These are phyloP conservation scores for Irpex sp. DNA, from an alignment of 1,284 basidiomycete species.

Conservation along the genomic window DNA sequence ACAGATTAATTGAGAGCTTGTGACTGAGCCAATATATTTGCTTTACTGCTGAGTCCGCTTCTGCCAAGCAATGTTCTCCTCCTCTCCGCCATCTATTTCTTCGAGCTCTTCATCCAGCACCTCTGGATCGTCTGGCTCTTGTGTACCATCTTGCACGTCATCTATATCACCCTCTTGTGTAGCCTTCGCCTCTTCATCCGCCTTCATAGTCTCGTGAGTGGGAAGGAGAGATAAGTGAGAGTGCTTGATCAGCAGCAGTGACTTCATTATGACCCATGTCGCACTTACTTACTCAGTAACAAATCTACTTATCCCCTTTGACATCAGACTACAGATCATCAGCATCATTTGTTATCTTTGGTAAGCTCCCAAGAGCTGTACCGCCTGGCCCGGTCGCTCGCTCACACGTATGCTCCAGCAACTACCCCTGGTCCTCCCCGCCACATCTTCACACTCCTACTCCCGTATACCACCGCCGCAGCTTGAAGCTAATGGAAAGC, in stretches of 20 bases:
- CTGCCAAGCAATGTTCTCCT: background rate
- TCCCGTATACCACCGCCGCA: background rate
- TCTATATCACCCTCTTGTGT: background rate
- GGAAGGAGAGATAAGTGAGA: background rate
- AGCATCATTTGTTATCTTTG: background rate
- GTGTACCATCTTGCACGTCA: background rate
- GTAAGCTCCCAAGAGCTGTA: background rate
- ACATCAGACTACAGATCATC: background rate
- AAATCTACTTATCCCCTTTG: background rate
- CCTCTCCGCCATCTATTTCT: background rate
- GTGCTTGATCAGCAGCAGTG: background rate
- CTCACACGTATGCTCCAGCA: background rate
- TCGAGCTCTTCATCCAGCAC: background rate
- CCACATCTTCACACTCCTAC: conserved; percentile 5
- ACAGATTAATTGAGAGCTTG: background rate
- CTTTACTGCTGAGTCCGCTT: conserved; percentile 3
- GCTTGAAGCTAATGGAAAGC: conserved; percentile 64
- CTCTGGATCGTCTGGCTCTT: background rate
- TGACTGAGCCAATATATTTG: background rate
- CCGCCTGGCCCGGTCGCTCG: background rate
- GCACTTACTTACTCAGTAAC: background rate
- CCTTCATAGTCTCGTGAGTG: background rate
- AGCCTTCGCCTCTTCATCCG: background rate
- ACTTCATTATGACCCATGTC: background rate
- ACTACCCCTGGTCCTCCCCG: conserved; percentile 7